These are phyloP conservation scores for Besnoitia besnoiti DNA, from an alignment of 169 alveolate genomes.

Conservation along the genomic window DNA sequence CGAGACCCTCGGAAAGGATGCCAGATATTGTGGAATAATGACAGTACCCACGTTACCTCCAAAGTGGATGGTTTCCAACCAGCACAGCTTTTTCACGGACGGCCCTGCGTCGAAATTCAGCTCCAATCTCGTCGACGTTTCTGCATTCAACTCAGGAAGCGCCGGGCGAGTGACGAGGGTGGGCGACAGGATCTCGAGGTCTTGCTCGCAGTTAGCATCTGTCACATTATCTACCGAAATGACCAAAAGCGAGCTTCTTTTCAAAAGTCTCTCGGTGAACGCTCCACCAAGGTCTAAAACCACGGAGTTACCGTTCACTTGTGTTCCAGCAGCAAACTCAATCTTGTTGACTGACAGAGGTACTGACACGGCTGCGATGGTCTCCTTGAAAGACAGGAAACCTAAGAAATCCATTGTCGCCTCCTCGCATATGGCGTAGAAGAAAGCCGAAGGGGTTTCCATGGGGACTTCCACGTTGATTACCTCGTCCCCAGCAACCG, in stretches of 20 bases:
- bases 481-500: too few species aligned
- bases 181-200: background rate
- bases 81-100: conserved; percentile 15
- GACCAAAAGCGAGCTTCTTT: background rate
- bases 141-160: too few species aligned
- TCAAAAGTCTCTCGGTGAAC: background rate
- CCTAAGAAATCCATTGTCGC: too few species aligned
- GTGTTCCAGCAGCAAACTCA: too few species aligned
- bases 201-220: background rate
- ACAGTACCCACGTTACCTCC: background rate
- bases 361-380: too few species aligned
- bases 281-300: background rate
- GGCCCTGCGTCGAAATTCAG: conserved; percentile 2
- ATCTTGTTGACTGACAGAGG: too few species aligned
- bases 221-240: background rate
- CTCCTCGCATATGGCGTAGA: background rate
- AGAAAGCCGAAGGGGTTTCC: background rate
- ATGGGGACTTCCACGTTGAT: too few species aligned
- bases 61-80: background rate
- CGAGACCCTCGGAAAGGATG: background rate
- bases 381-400: too few species aligned
- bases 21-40: background rate
- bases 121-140: background rate
- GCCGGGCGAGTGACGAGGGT: background rate
- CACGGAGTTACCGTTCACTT: background rate